Base-by-base conservation (phyloP, 2,329 filamentous ascomycete species). In the Westerdykella sp. region DNA sequence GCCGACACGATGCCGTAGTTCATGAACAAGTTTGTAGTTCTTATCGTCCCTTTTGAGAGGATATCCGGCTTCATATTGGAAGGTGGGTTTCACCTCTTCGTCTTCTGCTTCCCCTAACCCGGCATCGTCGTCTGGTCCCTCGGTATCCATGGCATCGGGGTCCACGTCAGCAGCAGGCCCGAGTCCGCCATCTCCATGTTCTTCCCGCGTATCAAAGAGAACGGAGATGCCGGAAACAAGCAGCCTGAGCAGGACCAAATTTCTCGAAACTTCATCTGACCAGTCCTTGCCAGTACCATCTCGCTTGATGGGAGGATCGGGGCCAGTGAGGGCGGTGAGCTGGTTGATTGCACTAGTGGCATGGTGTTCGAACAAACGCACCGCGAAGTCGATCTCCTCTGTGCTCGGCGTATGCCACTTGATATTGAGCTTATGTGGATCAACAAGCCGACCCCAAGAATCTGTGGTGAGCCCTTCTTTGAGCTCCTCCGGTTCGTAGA, bases 281-380 rank as follows among this genome's bases (percentile, higher is more conserved):
- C 93, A 98, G 57, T 96, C 91, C 68, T 97, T 98, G 55, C 95
- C 94, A 64, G 91, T 95, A 31, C 93, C 93, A 53, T 90, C 91
- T 44, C 91, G 80, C 66, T 89, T 94, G 41, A 97, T 84, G 2
- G 82, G 84, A 1, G 89, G 84, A 30, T 84, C 79, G 37, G 87
- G 83, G 48, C 86, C 83, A 60, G 88, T 94, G n/a, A 98, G 76
- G 6, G 83, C 79, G 49, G 80, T 79, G 11, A 98, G 71, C 48
- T 87, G 81, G 45, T 82, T 73, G 47, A 91, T 78, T 2, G 91
- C 90, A 34, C 80, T 82, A 44, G 80, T 80, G 5, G 85, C 84
- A 66, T 97, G 90, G 1, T 83, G 84, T 52, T 90, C 83, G 57
- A 96, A 97, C 0, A 98, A 70, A 57, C 91, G 84, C 13, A 94